Evolutionary conservation across 1,139 yeast species (phyloP).

Genomic region (Entelexis sorbosivorans): DNA sequence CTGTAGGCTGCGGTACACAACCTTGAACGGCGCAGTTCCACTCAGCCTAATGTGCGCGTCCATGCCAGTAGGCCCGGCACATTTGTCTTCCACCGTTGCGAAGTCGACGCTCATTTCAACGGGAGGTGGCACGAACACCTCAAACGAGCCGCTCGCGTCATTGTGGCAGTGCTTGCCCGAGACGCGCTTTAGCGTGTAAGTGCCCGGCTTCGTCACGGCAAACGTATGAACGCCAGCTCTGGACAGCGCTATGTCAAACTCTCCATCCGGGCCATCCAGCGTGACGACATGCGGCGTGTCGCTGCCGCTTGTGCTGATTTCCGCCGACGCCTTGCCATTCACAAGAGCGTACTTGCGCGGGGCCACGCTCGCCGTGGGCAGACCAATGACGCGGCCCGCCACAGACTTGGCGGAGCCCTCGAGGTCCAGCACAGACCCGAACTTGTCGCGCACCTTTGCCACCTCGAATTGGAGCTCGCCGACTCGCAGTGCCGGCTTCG

Average conservation of each 20-base stretch:
- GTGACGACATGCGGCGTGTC: conserved; percentile 30
- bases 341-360: background rate
- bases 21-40: conserved; percentile 75
- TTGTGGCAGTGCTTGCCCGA: conserved; percentile 57
- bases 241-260: background rate
- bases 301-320: conserved; percentile 23
- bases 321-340: conserved; percentile 5
- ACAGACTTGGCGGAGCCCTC: background rate
- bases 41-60: conserved; percentile 52
- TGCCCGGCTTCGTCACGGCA: conserved; percentile 43
- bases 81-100: conserved; percentile 59
- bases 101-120: conserved; percentile 37
- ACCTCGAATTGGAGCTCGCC: conserved; percentile 1
- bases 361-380: background rate
- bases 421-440: conserved; percentile 13
- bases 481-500: background rate
- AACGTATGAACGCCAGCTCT: conserved; percentile 7
- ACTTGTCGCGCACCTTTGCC: conserved; percentile 7
- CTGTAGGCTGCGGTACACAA: conserved; percentile 47
- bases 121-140: conserved; percentile 38
- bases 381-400: background rate
- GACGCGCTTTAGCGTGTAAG: conserved; percentile 44
- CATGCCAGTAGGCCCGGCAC: conserved; percentile 88
- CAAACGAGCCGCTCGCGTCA: conserved; percentile 37
- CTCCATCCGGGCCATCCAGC: conserved; percentile 14